These are phyloP conservation scores for Hemisphaericaspora xylofermentans DNA, from an alignment of 1,139 yeast species.

Conservation along the genomic window DNA sequence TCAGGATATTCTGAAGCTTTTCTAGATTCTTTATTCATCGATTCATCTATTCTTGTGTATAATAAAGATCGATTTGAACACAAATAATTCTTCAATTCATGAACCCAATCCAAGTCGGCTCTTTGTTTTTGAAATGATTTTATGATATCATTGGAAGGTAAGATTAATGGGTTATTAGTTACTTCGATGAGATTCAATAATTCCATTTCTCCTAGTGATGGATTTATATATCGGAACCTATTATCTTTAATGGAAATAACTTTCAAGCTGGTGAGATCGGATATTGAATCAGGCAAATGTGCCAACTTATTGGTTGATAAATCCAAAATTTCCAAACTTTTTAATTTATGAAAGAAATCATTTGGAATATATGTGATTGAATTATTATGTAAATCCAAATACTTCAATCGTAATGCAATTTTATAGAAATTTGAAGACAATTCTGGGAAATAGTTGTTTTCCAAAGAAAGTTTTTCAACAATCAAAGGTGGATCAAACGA, in stretches of 20 bases:
- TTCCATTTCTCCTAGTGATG: conserved; percentile 51
- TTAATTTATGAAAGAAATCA: conserved; percentile 27
- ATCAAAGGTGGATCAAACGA: conserved; percentile 34
- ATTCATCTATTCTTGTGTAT: conserved; percentile 22
- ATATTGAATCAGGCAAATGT: conserved; percentile 41
- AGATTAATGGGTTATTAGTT: conserved; percentile 62
- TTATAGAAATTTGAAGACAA: conserved; percentile 50
- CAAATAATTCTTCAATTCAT: conserved; percentile 47
- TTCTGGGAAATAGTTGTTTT: conserved; percentile 46
- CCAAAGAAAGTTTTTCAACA: conserved; percentile 54
- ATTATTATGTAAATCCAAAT: conserved; percentile 68
- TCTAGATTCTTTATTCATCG: conserved; percentile 8
- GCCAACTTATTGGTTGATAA: conserved; percentile 56
- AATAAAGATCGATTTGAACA: conserved; percentile 28
- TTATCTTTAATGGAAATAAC: conserved; percentile 68
- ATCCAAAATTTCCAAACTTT: conserved; percentile 63
- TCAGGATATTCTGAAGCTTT: conserved; percentile 3
- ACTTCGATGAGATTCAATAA: conserved; percentile 64
- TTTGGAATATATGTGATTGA: conserved; percentile 53
- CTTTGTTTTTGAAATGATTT: conserved; percentile 35
- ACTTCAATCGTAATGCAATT: conserved; percentile 49
- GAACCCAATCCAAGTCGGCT: conserved; percentile 55
- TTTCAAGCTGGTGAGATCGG: conserved; percentile 43
- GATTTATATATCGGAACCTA: conserved; percentile 56
- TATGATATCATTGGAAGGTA: conserved; percentile 46